Percentiles rank a stretch among this genome's conserved stretches.
Conservation (phyloP, 1,284 basidiomycete species). For the Phaffia rhodozyma region DNA sequence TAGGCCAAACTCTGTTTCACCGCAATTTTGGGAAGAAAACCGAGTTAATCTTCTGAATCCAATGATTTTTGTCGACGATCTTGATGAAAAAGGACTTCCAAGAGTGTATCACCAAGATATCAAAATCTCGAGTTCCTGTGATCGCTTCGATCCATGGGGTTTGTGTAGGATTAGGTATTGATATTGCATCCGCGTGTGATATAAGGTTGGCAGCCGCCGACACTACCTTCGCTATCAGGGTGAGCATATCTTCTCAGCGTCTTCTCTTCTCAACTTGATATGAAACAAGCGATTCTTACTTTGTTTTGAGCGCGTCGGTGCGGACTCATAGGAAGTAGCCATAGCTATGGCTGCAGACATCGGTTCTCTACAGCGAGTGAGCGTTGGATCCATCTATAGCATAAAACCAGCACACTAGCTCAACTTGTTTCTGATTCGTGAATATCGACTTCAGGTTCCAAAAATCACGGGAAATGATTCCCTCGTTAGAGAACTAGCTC, state of each 20-base stretch:
- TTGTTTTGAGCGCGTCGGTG: not conserved
- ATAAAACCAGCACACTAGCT: not conserved
- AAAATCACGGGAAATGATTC: constrained; percentile 71
- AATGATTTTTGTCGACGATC: too few relatives aligned
- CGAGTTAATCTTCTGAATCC: not conserved
- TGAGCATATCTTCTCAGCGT: constrained; percentile 26
- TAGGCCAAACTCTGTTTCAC: constrained; percentile 21
- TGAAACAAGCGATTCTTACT: not conserved
- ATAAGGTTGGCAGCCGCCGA: constrained; percentile 59
- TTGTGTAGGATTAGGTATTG: constrained; percentile 56
- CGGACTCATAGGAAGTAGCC: constrained; percentile 60
- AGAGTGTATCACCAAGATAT: constrained; percentile 53
- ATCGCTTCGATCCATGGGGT: constrained; percentile 71
- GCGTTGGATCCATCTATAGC: not conserved
- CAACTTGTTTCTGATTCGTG: too few relatives aligned
- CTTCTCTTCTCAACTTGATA: not conserved
- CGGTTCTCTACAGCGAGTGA: constrained; percentile 61
- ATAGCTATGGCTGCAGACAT: constrained; percentile 83
- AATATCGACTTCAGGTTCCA: constrained; percentile 40
- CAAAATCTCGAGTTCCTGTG: constrained; percentile 67
- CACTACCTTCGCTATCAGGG: constrained; percentile 64
- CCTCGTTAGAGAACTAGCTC: constrained; percentile 64
- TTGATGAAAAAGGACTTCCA: constrained; percentile 46
- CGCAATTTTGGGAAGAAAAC: not conserved
- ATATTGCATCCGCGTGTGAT: constrained; percentile 70